Evolutionary conservation across 345 rosid genomes (phyloP).

Genomic region (Cardiospermum halicacabum): DNA sequence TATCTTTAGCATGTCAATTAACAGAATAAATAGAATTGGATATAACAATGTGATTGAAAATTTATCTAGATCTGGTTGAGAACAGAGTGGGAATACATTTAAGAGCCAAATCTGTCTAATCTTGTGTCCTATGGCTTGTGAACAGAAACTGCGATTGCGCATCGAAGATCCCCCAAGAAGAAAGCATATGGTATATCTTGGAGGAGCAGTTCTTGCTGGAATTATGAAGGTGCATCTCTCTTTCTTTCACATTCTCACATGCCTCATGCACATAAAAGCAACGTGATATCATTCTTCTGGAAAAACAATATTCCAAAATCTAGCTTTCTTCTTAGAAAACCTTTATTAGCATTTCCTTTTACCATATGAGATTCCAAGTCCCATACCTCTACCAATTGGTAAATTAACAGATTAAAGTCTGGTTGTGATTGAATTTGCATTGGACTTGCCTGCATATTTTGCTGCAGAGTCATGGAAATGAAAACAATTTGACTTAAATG

Average conservation of each 20-base stretch:
- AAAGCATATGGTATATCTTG: slow-evolving; percentile 98
- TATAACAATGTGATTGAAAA: background rate
- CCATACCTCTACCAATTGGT: no score
- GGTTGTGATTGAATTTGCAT: background rate
- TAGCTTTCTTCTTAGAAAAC: no score
- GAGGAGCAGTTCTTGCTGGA: slow-evolving; percentile 98
- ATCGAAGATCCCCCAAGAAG: slow-evolving; percentile 98
- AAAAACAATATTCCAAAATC: no score
- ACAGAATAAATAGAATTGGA: slow-evolving; percentile 1
- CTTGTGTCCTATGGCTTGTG: slow-evolving; percentile 12
- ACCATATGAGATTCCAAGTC: no score
- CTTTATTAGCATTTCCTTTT: no score
- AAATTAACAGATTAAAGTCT: background rate
- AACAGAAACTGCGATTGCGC: slow-evolving; percentile 73
- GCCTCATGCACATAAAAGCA: background rate
- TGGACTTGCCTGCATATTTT: background rate
- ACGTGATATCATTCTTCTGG: no score
- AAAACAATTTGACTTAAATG: background rate
- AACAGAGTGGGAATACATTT: slow-evolving; percentile 10
- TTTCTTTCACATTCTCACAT: slow-evolving; percentile 5
- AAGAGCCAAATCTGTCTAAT: background rate
- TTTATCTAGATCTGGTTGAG: background rate
- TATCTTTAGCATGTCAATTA: background rate
- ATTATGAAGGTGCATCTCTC: slow-evolving; percentile 75
- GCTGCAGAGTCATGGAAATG: slow-evolving; percentile 1